Percentiles rank a stretch among this genome's conserved stretches.
Evolutionary conservation across 805 yeast genomes (phyloP).

Genomic region (Danielozyma ontarioensis): DNA sequence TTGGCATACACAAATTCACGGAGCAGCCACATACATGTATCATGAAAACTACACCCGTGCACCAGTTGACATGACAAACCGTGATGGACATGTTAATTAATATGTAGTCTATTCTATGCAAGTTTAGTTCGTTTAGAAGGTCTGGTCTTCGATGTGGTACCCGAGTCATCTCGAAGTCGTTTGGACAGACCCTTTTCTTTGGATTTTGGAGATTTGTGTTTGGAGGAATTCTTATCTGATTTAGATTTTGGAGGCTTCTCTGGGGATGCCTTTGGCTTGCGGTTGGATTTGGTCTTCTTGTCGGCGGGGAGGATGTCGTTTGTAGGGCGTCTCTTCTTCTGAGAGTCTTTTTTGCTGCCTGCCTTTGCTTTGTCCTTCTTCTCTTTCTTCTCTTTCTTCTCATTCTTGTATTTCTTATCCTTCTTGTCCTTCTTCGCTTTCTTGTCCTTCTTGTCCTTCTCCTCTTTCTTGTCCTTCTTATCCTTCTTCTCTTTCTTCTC

Average conservation of each 20-base stretch:
- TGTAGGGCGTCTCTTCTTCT: slow-evolving; percentile 3
- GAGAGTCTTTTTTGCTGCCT: slow-evolving; percentile 14
- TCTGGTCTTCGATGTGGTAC: too few species aligned
- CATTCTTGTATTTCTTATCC: slow-evolving; percentile 14
- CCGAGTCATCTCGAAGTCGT: too few species aligned
- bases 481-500: slow-evolving; percentile 23
- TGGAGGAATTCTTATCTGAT: neutral
- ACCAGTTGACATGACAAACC: neutral
- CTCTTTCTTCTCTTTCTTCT: slow-evolving; percentile 16
- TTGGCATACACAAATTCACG: slow-evolving; percentile 1
- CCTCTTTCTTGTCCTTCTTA: slow-evolving; percentile 25
- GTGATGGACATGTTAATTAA: slow-evolving; percentile 1
- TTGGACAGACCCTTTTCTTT: too few species aligned
- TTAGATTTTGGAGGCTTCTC: neutral
- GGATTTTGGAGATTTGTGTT: neutral
- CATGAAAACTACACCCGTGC: neutral
- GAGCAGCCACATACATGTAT: neutral
- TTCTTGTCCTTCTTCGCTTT: slow-evolving; percentile 19
- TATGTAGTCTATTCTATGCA: too few species aligned
- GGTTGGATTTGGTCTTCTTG: neutral
- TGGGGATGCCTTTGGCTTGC: slow-evolving; percentile 4
- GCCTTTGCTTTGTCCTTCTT: slow-evolving; percentile 14
- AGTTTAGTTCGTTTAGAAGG: too few species aligned
- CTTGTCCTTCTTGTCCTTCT: slow-evolving; percentile 22
- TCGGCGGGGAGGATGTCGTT: slow-evolving; percentile 1